Evolutionary conservation across 108 stramenopile species (phyloP).

Genomic region (Skeletonema menzelii): DNA sequence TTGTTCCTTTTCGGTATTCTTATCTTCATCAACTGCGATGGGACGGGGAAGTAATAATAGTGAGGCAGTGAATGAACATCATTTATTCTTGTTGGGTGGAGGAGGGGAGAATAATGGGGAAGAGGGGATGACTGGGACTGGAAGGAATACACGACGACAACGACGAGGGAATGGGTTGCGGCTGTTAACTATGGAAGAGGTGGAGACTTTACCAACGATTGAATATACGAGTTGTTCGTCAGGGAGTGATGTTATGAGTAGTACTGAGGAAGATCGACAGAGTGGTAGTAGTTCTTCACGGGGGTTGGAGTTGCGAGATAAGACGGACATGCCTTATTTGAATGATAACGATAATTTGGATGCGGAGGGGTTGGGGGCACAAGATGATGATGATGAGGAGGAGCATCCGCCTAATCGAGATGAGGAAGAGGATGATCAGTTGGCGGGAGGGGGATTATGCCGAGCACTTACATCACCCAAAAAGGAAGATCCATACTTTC

Average conservation of each 20-base stretch:
- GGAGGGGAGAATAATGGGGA: conserved; percentile 1
- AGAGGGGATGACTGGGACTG: neutral
- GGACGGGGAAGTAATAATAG: neutral
- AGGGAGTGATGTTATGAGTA: neutral
- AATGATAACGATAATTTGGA: conserved; percentile 4
- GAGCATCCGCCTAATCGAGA: neutral
- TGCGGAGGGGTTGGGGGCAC: neutral
- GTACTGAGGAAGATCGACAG: neutral
- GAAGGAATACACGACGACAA: neutral
- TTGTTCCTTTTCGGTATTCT: conserved; percentile 34
- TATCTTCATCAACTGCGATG: conserved; percentile 5
- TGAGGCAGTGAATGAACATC: neutral
- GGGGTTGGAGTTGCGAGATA: conserved; percentile 38
- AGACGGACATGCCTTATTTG: conserved; percentile 26
- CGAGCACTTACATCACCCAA: conserved; percentile 9
- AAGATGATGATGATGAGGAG: no score
- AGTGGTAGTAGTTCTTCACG: conserved; percentile 2
- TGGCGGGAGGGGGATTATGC: conserved; percentile 6
- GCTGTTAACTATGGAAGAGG: conserved; percentile 45
- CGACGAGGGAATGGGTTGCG: conserved; percentile 31
- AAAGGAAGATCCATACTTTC: conserved; percentile 5
- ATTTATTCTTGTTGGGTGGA: conserved; percentile 19
- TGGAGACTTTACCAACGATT: conserved; percentile 39
- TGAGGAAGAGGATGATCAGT: neutral
- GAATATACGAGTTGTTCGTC: conserved; percentile 10